Evolutionary conservation across 306 rosid species (phyloP).

Genomic region (Clitoria ternatea): DNA sequence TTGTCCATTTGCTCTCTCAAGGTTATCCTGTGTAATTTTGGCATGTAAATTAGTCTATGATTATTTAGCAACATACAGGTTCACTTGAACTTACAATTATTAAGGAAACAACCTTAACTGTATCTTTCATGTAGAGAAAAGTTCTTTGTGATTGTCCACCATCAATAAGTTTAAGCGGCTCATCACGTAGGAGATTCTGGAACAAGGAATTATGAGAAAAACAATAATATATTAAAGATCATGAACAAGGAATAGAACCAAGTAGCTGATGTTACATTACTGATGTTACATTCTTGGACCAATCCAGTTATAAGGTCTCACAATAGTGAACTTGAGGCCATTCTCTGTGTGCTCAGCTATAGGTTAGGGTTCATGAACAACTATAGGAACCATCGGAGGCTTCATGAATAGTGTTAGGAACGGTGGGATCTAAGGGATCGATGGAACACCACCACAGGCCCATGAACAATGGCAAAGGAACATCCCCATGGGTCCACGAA

Average conservation of each 20-base stretch:
- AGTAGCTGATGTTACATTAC: conserved; percentile 44
- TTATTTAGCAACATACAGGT: not conserved
- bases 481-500: too few relatives aligned
- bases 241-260: not conserved
- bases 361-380: too few relatives aligned
- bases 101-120: conserved; percentile 73
- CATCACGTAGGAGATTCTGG: conserved; percentile 81
- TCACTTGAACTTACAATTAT: conserved; percentile 61
- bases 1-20: conserved; percentile 70
- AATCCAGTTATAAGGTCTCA: conserved; percentile 86
- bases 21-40: conserved; percentile 61
- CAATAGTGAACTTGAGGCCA: conserved; percentile 75
- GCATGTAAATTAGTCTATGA: conserved; percentile 10
- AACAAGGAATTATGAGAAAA: conserved; percentile 27
- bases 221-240: not conserved
- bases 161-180: conserved; percentile 89
- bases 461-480: too few relatives aligned
- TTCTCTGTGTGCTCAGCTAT: conserved; percentile 82
- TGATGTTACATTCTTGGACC: conserved; percentile 97
- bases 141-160: conserved; percentile 82
- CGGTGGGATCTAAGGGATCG: too few relatives aligned
- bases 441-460: too few relatives aligned
- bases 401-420: too few relatives aligned
- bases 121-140: conserved; percentile 72
- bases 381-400: too few relatives aligned